Percentiles rank a stretch among this genome's conserved stretches.
phyloP scores from a whole-genome alignment of 306 rosid species.

The Corylus americana region DNA sequence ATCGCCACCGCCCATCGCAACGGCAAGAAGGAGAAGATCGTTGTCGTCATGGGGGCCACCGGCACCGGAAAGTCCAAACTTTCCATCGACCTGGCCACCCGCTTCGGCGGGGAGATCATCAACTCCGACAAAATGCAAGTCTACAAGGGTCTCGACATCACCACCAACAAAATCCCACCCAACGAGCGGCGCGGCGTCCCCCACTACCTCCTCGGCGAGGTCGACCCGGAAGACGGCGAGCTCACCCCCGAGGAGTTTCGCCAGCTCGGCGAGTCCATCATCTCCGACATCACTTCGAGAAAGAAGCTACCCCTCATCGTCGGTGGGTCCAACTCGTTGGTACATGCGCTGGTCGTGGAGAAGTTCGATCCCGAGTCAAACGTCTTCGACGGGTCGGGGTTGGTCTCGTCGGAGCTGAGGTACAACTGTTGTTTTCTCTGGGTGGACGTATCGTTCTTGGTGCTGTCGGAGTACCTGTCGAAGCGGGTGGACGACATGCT shows the following conservation, averaged over 20 bases:
- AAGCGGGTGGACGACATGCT: slow-evolving; percentile 92
- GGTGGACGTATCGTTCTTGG: slow-evolving; percentile 69
- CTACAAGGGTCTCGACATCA: slow-evolving; percentile 71
- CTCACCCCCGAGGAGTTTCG: slow-evolving; percentile 62
- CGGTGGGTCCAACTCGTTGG: slow-evolving; percentile 89
- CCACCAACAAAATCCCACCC: slow-evolving; percentile 81
- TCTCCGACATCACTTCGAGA: slow-evolving; percentile 39
- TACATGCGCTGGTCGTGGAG: slow-evolving; percentile 60
- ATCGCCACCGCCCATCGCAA: slow-evolving; percentile 16
- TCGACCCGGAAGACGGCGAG: slow-evolving; percentile 48
- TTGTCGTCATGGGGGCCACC: slow-evolving; percentile 82
- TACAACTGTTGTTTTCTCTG: slow-evolving; percentile 84
- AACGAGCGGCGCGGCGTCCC: slow-evolving; percentile 55
- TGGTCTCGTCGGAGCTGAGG: slow-evolving; percentile 47
- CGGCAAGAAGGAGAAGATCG: slow-evolving; percentile 58
- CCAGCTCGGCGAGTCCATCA: slow-evolving; percentile 26
- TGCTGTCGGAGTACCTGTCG: slow-evolving; percentile 48
- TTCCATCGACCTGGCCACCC: slow-evolving; percentile 77
- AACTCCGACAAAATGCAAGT: slow-evolving; percentile 94
- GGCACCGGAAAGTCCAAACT: slow-evolving; percentile 85
- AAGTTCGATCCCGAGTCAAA: slow-evolving; percentile 43
- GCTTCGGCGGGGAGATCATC: slow-evolving; percentile 64
- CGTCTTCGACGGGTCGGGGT: slow-evolving; percentile 35
- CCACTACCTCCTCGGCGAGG: slow-evolving; percentile 79
- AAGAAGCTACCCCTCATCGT: slow-evolving; percentile 64